A percentile compares a stretch with the other conserved stretches of the same genome.
phyloP scores from a whole-genome alignment of 1,139 yeast genomes.

The Hansenula sp. region DNA sequence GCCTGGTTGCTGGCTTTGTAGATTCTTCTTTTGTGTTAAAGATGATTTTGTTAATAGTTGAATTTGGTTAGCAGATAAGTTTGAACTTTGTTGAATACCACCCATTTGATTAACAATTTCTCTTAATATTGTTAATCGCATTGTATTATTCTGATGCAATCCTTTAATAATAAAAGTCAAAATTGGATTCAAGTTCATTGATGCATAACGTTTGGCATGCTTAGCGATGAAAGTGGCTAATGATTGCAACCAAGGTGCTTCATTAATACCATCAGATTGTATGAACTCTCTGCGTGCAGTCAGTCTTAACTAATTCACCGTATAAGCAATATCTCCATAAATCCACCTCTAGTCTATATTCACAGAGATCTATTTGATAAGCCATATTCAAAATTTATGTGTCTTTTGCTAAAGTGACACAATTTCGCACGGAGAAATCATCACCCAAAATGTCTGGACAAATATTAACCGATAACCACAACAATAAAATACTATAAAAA shows the following conservation, averaged over 20 bases:
- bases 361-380: too few species aligned
- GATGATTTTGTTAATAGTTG: constrained; percentile 57
- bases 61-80: constrained; percentile 63
- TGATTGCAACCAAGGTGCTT: constrained; percentile 82
- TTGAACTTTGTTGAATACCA: constrained; percentile 68
- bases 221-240: constrained; percentile 64
- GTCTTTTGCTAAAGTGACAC: too few species aligned
- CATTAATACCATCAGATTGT: constrained; percentile 78
- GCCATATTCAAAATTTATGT: too few species aligned
- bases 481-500: too few species aligned
- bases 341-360: too few species aligned
- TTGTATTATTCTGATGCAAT: constrained; percentile 55
- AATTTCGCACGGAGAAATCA: too few species aligned
- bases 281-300: constrained; percentile 64
- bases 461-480: too few species aligned
- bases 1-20: constrained; percentile 44
- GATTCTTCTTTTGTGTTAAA: constrained; percentile 54
- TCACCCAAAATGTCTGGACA: too few species aligned
- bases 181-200: constrained; percentile 53
- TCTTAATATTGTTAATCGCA: constrained; percentile 64
- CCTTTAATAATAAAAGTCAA: constrained; percentile 60
- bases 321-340: constrained; percentile 72
- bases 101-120: constrained; percentile 76
- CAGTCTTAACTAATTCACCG: constrained; percentile 77
- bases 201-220: constrained; percentile 48